These are phyloP conservation scores for Manihot esculenta DNA, from an alignment of 441 rosid genomes.

Conservation along the genomic window DNA sequence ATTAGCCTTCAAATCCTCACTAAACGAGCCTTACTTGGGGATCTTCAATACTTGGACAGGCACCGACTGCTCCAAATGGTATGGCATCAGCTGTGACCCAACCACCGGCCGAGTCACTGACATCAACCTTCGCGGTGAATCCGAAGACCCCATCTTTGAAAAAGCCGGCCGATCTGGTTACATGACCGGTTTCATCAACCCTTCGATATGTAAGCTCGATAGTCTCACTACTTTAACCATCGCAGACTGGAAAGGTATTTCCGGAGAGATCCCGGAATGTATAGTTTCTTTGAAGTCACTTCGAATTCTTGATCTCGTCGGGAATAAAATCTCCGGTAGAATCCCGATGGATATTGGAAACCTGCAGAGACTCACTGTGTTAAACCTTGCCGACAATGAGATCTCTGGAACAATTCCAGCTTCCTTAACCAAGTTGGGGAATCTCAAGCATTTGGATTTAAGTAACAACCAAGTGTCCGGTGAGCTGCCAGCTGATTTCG, in stretches of 20 bases:
- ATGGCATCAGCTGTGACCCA: constrained; percentile 84
- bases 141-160: constrained; percentile 75
- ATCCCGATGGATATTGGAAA: constrained; percentile 30
- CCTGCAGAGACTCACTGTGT: constrained; percentile 23
- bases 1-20: constrained; percentile 50
- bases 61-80: constrained; percentile 60
- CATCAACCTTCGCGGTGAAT: constrained; percentile 83
- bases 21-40: constrained; percentile 69
- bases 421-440: constrained; percentile 18
- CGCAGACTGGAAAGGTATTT: constrained; percentile 88
- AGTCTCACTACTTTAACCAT: constrained; percentile 53
- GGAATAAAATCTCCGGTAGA: constrained; percentile 24
- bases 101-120: constrained; percentile 64
- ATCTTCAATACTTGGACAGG: constrained; percentile 71
- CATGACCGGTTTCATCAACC: constrained; percentile 79
- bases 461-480: constrained; percentile 28
- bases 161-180: constrained; percentile 63
- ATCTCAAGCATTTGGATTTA: constrained; percentile 26
- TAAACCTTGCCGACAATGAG: constrained; percentile 31
- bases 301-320: constrained; percentile 71
- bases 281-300: constrained; percentile 54
- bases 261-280: constrained; percentile 70
- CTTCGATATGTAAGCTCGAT: constrained; percentile 65
- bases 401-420: constrained; percentile 24
- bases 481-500: constrained; percentile 43